These are phyloP conservation scores for Discostella stelligeroides DNA, from an alignment of 108 stramenopile genomes.

Conservation along the genomic window DNA sequence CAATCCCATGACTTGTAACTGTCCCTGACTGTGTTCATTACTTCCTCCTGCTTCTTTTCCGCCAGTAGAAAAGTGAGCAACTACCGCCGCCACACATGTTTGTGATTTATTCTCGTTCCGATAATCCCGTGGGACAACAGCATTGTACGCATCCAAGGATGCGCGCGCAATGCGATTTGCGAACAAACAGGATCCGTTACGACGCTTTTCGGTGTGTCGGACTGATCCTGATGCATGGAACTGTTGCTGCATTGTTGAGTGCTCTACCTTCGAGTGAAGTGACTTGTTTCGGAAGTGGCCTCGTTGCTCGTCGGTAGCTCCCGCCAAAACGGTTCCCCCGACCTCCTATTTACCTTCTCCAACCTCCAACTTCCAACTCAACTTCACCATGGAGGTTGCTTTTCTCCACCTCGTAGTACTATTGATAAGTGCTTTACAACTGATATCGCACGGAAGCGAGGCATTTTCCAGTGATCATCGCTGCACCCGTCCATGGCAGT, in stretches of 20 bases:
- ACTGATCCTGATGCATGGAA: constrained; percentile 46
- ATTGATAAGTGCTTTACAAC: too few species aligned
- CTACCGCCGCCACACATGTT: constrained; percentile 77
- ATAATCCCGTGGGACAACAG: constrained; percentile 45
- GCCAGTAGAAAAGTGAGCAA: constrained; percentile 52
- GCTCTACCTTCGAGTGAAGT: background rate
- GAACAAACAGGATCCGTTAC: constrained; percentile 73
- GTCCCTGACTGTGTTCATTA: too few species aligned
- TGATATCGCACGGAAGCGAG: too few species aligned
- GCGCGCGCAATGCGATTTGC: constrained; percentile 78
- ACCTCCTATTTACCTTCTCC: too few species aligned
- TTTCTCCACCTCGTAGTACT: too few species aligned
- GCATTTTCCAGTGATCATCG: too few species aligned
- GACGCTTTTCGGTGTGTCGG: constrained; percentile 82
- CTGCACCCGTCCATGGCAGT: too few species aligned
- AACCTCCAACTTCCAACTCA: too few species aligned
- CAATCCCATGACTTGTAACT: constrained; percentile 64
- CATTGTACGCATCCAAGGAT: constrained; percentile 62
- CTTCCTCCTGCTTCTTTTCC: constrained; percentile 8
- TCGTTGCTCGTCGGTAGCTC: too few species aligned
- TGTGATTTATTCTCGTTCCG: constrained; percentile 54
- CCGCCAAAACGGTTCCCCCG: too few species aligned
- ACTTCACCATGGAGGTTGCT: too few species aligned
- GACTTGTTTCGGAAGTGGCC: too few species aligned
- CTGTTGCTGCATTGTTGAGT: background rate